Base-by-base conservation (phyloP, 176 grass and related monocot species). In the Puccinellia tenuiflora region DNA sequence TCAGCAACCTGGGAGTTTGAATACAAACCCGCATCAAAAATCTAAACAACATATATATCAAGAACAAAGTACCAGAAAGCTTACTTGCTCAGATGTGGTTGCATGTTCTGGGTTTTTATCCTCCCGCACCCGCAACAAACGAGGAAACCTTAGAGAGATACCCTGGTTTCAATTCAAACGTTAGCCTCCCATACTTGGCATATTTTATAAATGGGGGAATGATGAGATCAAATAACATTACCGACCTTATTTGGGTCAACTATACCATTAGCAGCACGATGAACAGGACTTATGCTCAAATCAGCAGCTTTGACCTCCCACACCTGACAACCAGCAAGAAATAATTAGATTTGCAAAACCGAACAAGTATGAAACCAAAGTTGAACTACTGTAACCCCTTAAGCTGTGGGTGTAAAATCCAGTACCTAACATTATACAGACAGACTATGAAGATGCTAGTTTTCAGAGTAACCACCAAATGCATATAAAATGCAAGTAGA, bases 231-330 rank as follows among this genome's bases (percentile, higher is more conserved):
- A 70, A 73, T 52, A 43, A 37, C 29, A 83, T 22, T 56, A 87
- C 87, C 46, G 69, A 98, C 96, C 89, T 96, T 98, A 61, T 93
- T 98, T 33, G 93, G 83, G 86, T 98, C 96, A 13, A 98, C 91
- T 80, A 85, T 93, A 54, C 96, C 96, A 73, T 87, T 95, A 61
- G 96, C 93, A 92, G 96, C 93, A 83, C 91, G 93, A 82, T 98
- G 96, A 74, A 98, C 96, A 78, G 93, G 96, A 92, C 96, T 98
- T 83, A 98, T 93, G 85, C 96, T 98, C 75, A 98, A 87, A 92
- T 98, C 96, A 54, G 96, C 96, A 83, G 96, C 96, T 92, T 95
- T 98, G 31, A 98, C 96, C 83, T 98, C 96, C 96, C 96, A 98
- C 35, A 98, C 96, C 96, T 98, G 74, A 80, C 50, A 26, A 60